Base-by-base conservation (phyloP, 345 rosid species). In the Hevea brasiliensis region DNA sequence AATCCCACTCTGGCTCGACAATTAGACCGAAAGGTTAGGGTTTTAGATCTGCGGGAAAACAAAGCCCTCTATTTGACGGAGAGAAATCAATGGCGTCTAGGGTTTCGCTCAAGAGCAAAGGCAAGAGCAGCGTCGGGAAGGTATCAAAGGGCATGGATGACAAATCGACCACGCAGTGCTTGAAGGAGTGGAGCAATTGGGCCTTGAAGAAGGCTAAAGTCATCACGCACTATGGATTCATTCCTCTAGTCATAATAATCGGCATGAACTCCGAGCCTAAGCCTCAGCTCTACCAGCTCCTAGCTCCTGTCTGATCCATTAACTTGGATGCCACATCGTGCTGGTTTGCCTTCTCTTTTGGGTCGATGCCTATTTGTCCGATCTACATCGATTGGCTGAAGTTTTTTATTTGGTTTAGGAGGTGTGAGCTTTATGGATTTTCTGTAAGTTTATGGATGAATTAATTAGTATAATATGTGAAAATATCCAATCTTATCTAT, bases 181-280 rank as follows among this genome's bases (percentile, higher is more conserved):
- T 92, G 37, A 95, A 92, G 86, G 98, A 89, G 74, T 95, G 99
- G 99, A 87, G 82, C 88, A 91, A 85, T 21, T 95, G 99, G 99
- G 62, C 86, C 17, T 41, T 92, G 82, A 91, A 87, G 82, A 95
- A 91, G 82, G 96, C 98, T 11, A 95, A 92, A 85, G 96, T 92
- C 75, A 75, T 83, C 20, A 82, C 91, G 74, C 99, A 95, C 82
- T 95, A 92, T 63, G 97, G 98, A 50, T 95, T 95, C 85, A 92
- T 95, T 65, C 99, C 99, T 68, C 84, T 92, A 9, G 64, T 94
- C 77, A 84, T 92, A 84, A 72, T 92, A 83, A 71, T 94, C 78
- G 97, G 98, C 84, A 92, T 94, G 97, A 94, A 89, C 81, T 87
- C 98, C 54, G 97, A 94, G 20, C 97, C 98, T 3, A 92, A 92